Base-by-base conservation (phyloP, 495 filamentous ascomycete species). In the Neurospora sp. region DNA sequence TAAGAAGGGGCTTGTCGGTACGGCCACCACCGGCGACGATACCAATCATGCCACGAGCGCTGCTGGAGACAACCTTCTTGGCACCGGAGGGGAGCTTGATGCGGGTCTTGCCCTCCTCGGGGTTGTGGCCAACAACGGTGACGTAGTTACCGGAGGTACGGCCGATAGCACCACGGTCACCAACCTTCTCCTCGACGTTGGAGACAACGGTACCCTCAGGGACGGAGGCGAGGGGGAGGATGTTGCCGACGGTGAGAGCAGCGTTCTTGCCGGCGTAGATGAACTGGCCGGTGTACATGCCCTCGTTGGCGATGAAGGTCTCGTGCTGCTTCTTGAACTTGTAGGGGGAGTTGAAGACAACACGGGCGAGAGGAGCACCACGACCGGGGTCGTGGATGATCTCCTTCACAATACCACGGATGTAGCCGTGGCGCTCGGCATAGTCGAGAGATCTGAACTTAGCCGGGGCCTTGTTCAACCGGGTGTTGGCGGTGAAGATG, bases 241-340 rank as follows among this genome's bases (percentile, higher is more conserved):
- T 86, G 88, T 99, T 99, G 83, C 96, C 96, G 82, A 99, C 90
- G 81, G 91, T 98, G 77, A 99, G 89, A 74, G 90, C 87, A 78
- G 96, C 96, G 86, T 97, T 93, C 92, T 99, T 99, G 83, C 96
- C 96, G 84, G 95, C 94, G 86, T 98, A 99, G 92, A 99, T 94
- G 89, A 99, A 99, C 87, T 97, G 94, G 78, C 96, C 96, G 76
- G 96, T 97, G 93, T 99, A 99, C 95, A 98, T 97, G 87, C 96
- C 96, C 90, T 99, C 96, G 87, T 98, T 98, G 84, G 96, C 96
- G 83, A 99, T 98, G 90, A 99, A 97, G 76, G 96, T 96, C 91
- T 93, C 94, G 84, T 90, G 94, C 84, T 91, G 85, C 85, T 92
- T 89, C 88, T 92, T 93, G 89, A 91, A 96, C 85, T 90, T 89